Evolutionary conservation across 2,329 filamentous ascomycete species (phyloP), one percentile per base, ranked within the genome.

Genomic region (Arthrobotrys pseudoclavata): DNA sequence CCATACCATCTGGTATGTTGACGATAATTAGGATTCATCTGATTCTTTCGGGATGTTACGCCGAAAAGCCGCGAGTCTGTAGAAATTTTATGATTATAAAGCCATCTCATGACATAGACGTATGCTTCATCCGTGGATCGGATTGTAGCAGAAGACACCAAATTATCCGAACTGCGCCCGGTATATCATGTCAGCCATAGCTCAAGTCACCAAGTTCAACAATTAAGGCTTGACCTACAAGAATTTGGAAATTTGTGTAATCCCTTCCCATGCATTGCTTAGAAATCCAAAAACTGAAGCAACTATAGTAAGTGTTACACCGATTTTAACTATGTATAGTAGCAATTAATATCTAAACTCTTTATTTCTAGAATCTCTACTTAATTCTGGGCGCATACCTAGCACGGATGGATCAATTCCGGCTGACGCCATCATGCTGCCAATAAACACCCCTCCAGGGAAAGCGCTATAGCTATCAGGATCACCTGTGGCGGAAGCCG

Each of bases 111-210:
- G 3, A 82, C 68, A 71, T 81, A 81, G 5, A 81, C 76, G 55
- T 80, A 82, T 52, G 81, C 80, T 72, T 81, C 80, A 72, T 82
- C 81, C 13, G 80, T 81, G 3, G 81, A 82, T 34, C 81, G 80
- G 37, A 82, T 79, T 9, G 80, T 81, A 47, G 81, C 81, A 37
- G 80, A 81, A 22, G 81, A 81, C 40, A 82, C 79, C 48, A 81
- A 50, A 60, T 82, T 81, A 50, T 80, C 80, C n/a, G 80, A 81
- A 42, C 81, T 78, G 48, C 15, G 31, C 5, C 12, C 24, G 20
- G 22, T 15, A 22, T 26, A 37, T 42, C 15, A 9, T 40, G 34
- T 62, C 18, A 47, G 37, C 24, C 10, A 26, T 26, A 15, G 20
- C 15, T 26, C 7, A 26, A 10, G 10, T 20, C 3, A 45, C n/a